phyloP scores from a whole-genome alignment of 306 rosid species.

The Malus asiatica region DNA sequence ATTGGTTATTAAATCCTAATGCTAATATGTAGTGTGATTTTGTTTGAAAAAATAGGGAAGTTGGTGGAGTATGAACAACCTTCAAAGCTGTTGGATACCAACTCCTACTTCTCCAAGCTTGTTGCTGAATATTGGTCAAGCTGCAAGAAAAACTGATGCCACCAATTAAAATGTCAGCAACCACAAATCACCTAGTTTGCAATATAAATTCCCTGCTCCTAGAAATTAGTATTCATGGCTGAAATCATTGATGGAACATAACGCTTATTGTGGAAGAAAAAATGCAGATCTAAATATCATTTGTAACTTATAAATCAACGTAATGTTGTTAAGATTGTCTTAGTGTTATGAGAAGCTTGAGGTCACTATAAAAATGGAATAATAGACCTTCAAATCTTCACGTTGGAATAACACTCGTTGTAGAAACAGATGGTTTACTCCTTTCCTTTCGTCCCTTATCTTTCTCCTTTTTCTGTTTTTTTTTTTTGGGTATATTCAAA shows the following conservation, averaged over 20 bases:
- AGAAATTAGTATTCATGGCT: not conserved
- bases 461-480: too few species aligned
- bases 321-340: too few species aligned
- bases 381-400: too few species aligned
- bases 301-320: too few species aligned
- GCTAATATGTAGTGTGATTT: not conserved
- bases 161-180: not conserved
- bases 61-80: slow-evolving; percentile 72
- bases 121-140: slow-evolving; percentile 83
- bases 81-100: slow-evolving; percentile 46
- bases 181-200: not conserved
- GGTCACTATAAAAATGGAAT: too few species aligned
- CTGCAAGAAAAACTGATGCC: slow-evolving; percentile 33
- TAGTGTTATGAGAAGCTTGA: too few species aligned
- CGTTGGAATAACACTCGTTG: too few species aligned
- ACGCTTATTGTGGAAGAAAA: not conserved
- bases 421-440: too few species aligned
- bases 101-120: slow-evolving; percentile 65
- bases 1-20: not conserved
- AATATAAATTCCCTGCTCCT: not conserved
- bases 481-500: too few species aligned
- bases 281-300: too few species aligned
- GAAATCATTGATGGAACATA: not conserved
- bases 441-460: too few species aligned
- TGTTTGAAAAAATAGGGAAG: slow-evolving; percentile 34